Conservation (phyloP, 2,329 filamentous ascomycete species). For the Cercospora berteroae region DNA sequence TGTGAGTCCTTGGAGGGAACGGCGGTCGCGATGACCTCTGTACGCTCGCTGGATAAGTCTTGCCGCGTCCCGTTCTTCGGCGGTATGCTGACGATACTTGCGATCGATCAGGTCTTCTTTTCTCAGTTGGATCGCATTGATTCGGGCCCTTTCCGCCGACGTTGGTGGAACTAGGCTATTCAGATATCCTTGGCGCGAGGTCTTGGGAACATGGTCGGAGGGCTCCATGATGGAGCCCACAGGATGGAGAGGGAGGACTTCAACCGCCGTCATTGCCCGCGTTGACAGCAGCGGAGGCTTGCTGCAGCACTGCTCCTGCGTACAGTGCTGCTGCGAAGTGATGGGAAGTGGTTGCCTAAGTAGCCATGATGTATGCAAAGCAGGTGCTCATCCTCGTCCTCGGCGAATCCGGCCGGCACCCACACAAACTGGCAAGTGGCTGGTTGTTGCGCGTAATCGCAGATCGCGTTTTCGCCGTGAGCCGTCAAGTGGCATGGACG, state of each 20-base stretch:
- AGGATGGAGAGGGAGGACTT: neutral
- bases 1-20: slow-evolving; percentile 67
- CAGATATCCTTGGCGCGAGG: slow-evolving; percentile 31
- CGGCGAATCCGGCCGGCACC: neutral
- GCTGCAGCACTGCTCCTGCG: neutral
- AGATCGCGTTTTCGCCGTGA: neutral
- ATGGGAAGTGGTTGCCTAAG: neutral
- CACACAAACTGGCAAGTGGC: neutral
- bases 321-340: neutral
- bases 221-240: neutral
- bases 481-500: neutral
- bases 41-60: slow-evolving; percentile 59
- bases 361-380: neutral
- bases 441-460: neutral
- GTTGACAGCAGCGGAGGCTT: neutral
- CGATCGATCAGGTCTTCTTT: slow-evolving; percentile 28
- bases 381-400: neutral
- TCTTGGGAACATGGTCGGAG: neutral
- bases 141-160: slow-evolving; percentile 23
- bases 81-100: slow-evolving; percentile 28
- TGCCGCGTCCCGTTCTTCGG: slow-evolving; percentile 32
- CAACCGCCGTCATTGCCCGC: neutral
- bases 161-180: slow-evolving; percentile 26
- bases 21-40: slow-evolving; percentile 69
- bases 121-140: slow-evolving; percentile 28